Evolutionary conservation across 208 protist species (phyloP).

Genomic region (Trypanosoma caninum): DNA sequence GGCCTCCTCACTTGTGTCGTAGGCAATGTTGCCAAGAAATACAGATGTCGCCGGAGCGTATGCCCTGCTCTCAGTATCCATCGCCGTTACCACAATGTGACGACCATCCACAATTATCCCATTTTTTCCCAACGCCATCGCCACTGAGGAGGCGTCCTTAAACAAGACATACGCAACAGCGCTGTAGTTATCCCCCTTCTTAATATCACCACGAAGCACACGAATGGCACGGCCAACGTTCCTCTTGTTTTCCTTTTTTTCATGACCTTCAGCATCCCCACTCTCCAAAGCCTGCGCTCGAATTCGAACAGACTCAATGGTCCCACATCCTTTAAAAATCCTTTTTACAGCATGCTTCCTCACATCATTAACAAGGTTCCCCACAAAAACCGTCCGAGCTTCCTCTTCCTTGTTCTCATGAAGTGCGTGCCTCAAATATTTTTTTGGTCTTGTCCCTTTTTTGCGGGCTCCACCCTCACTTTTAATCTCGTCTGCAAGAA

Average conservation of each 20-base stretch:
- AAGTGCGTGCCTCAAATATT: constrained; percentile 72
- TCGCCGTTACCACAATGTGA: constrained; percentile 80
- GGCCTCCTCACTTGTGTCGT: constrained; percentile 76
- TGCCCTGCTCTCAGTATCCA: constrained; percentile 53
- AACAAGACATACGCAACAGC: constrained; percentile 89
- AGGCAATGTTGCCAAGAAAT: constrained; percentile 88
- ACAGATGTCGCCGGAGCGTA: constrained; percentile 85
- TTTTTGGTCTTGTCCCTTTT: constrained; percentile 22
- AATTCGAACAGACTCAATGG: constrained; percentile 73
- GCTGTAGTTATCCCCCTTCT: constrained; percentile 77
- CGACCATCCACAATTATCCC: constrained; percentile 71
- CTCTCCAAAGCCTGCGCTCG: constrained; percentile 71
- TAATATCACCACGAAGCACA: constrained; percentile 80
- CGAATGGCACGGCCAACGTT: constrained; percentile 75
- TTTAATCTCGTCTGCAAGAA: constrained; percentile 36
- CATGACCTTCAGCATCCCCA: not conserved
- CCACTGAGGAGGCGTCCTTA: constrained; percentile 35
- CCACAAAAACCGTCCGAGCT: constrained; percentile 85
- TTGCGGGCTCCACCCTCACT: constrained; percentile 24
- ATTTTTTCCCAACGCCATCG: constrained; percentile 49
- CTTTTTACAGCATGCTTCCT: constrained; percentile 60
- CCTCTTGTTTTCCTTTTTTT: constrained; percentile 26
- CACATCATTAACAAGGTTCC: constrained; percentile 87
- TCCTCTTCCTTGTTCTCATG: constrained; percentile 84
- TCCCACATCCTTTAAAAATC: constrained; percentile 78